phyloP scores from a whole-genome alignment of 495 filamentous ascomycete species.

The Poronia punctata region DNA sequence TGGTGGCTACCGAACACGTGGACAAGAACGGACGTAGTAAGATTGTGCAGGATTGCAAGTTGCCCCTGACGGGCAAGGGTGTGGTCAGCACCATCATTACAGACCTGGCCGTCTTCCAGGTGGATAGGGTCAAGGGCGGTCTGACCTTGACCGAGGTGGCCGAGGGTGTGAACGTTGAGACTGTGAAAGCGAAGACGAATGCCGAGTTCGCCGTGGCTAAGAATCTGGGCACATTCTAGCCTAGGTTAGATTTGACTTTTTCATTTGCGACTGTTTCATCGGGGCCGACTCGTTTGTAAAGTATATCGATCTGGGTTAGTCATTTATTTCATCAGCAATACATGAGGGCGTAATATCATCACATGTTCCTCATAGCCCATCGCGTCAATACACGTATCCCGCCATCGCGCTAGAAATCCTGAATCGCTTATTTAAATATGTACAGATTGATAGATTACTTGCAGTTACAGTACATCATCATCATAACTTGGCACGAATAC shows the following conservation, averaged over 20 bases:
- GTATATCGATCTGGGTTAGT: background rate
- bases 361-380: too few relatives aligned
- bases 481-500: constrained; percentile 42
- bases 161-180: constrained; percentile 47
- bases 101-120: constrained; percentile 52
- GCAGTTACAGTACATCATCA: background rate
- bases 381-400: background rate
- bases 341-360: constrained; percentile 1
- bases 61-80: constrained; percentile 50
- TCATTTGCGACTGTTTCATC: too few relatives aligned
- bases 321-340: background rate
- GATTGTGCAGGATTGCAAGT: constrained; percentile 48
- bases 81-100: constrained; percentile 52
- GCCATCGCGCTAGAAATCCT: too few relatives aligned
- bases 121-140: constrained; percentile 43
- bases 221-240: constrained; percentile 38
- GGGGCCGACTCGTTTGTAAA: background rate
- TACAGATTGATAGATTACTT: constrained; percentile 6
- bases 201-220: constrained; percentile 45
- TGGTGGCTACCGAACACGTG: constrained; percentile 55
- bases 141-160: constrained; percentile 50
- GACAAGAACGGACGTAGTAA: constrained; percentile 55
- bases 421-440: constrained; percentile 9
- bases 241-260: background rate
- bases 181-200: constrained; percentile 48